Evolutionary conservation across 306 rosid species (phyloP), one percentile per base, ranked within the genome.

Genomic region (Inga leiocalycina): DNA sequence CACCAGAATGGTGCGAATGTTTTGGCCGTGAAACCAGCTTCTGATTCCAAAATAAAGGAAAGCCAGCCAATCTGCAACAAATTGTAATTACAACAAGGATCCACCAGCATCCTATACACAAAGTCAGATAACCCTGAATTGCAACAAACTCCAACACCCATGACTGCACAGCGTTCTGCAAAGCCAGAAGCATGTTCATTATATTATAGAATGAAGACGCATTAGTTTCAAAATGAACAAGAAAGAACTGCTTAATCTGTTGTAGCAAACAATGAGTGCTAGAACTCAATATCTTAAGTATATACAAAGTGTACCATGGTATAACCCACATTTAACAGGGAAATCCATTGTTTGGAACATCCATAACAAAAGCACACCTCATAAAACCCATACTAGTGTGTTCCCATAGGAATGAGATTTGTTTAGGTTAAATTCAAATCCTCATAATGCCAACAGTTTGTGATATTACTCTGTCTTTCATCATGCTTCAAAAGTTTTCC

Each of bases 41-140:
- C 64, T 81, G 83, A 77, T 81, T 80, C 89, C 92, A 48, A 27
- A 82, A 76, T 73, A 84, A 86, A 84, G 77, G 74, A 71, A 84
- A 81, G 71, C 86, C 81, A 87, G 79, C 81, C 75, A 84, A 82
- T 79, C 82, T 87, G 88, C 76, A 84, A 76, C 87, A 88, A 69
- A 91, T 37, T 37, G 86, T 80, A 85, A 89, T 77, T 79, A 89
- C 94, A 86, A 84, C 79, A 72, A 92, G 71, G 76, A 85, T 75
- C 91, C 89, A 91, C 87, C 89, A 93, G 80, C 81, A 80, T 20
- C 75, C 90, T 78, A 79, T 80, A 75, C 74, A 90, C 71, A 84
- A 75, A 80, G 79, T 74, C 52, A 65, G 69, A 32, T 67, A 81
- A 75, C 75, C 83, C 81, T 68, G 74, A 37, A 83, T 85, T 81